Evolutionary conservation across 1,284 basidiomycete genomes (phyloP).

Genomic region (Rhodotorula mucilaginosa): DNA sequence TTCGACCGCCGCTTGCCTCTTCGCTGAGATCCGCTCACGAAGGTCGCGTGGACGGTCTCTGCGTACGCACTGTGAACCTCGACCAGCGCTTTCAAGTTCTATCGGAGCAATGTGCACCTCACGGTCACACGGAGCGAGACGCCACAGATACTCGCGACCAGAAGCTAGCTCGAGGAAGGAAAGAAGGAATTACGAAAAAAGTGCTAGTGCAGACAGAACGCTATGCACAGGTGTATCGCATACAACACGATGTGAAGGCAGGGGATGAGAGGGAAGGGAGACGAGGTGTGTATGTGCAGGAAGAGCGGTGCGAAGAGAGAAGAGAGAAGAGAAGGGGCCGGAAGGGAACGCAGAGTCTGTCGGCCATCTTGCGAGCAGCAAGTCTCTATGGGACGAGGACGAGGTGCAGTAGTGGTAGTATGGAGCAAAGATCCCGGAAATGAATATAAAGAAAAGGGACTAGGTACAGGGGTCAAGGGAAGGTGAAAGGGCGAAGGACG

Average conservation of each 20-base stretch:
- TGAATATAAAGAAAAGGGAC: too few species aligned
- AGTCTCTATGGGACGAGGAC: background rate
- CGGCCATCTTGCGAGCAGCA: background rate
- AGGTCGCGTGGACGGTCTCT: too few species aligned
- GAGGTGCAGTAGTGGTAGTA: background rate
- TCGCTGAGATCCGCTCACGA: too few species aligned
- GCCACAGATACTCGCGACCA: too few species aligned
- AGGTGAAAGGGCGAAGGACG: background rate
- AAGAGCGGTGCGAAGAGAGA: background rate
- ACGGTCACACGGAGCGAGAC: too few species aligned
- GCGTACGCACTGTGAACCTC: too few species aligned
- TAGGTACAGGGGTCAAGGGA: background rate
- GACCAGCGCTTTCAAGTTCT: too few species aligned
- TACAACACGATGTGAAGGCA: background rate
- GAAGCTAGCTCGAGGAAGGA: too few species aligned
- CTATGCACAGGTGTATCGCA: constrained; percentile 1
- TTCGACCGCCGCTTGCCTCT: too few species aligned
- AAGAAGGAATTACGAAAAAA: background rate
- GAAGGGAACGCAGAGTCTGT: background rate
- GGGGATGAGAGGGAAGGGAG: background rate
- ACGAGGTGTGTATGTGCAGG: background rate
- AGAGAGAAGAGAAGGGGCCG: background rate
- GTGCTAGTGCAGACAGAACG: constrained; percentile 1
- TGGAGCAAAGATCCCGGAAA: background rate
- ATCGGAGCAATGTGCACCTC: too few species aligned